Conservation (phyloP, 192 early-diverging fungal genomes). For the Coemansia sp. region DNA sequence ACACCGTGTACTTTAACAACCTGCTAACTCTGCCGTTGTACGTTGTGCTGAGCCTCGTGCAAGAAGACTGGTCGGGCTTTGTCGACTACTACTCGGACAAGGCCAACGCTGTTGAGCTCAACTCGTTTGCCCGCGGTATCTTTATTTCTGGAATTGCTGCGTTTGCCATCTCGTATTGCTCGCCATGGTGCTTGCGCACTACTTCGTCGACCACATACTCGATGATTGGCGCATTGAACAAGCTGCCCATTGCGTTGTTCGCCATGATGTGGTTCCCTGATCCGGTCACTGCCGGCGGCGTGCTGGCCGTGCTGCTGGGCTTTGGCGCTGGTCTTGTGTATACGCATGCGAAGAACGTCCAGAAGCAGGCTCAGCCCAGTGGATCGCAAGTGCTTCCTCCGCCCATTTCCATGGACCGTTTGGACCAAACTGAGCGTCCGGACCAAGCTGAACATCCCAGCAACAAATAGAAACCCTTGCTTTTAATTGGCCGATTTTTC, state of each 20-base stretch:
- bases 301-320: constrained; percentile 86
- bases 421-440: constrained; percentile 16
- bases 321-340: constrained; percentile 75
- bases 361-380: constrained; percentile 56
- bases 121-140: constrained; percentile 69
- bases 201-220: constrained; percentile 80
- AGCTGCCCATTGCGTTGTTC: constrained; percentile 91
- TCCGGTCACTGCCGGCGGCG: constrained; percentile 74
- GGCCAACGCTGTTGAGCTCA: constrained; percentile 60
- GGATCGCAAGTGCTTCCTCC: constrained; percentile 48
- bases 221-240: constrained; percentile 99
- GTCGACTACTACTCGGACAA: constrained; percentile 44
- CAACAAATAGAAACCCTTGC: constrained; percentile 20
- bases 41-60: constrained; percentile 63
- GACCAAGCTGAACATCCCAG: background rate
- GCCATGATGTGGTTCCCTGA: constrained; percentile 96
- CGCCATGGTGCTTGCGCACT: constrained; percentile 59
- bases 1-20: constrained; percentile 98
- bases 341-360: constrained; percentile 68
- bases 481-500: background rate
- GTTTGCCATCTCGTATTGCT: constrained; percentile 90
- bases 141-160: constrained; percentile 77
- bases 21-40: constrained; percentile 81
- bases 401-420: constrained; percentile 52
- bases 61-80: constrained; percentile 68